Evolutionary conservation across 1,284 basidiomycete genomes (phyloP).

Genomic region (Rhizoctonia solani): DNA sequence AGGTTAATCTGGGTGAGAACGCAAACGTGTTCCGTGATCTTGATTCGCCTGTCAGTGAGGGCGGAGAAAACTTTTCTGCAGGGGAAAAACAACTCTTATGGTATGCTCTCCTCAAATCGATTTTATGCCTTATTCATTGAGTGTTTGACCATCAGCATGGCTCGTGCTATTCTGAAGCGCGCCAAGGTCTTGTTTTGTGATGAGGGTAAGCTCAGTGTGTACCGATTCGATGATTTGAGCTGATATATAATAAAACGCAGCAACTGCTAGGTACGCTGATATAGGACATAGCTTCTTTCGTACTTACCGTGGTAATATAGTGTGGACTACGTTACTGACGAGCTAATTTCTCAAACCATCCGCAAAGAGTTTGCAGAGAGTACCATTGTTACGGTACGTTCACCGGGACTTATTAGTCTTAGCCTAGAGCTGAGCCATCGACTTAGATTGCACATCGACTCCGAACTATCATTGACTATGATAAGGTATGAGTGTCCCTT

Average conservation of each 20-base stretch:
- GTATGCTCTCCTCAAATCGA: slow-evolving; percentile 37
- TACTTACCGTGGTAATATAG: slow-evolving; percentile 45
- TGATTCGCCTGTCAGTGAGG: slow-evolving; percentile 81
- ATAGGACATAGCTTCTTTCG: slow-evolving; percentile 20
- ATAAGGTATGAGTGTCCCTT: slow-evolving; percentile 49
- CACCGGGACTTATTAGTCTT: neutral
- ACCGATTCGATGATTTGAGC: slow-evolving; percentile 26
- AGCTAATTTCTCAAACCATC: slow-evolving; percentile 73
- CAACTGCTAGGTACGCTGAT: slow-evolving; percentile 62
- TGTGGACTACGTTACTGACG: slow-evolving; percentile 78
- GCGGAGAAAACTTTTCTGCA: slow-evolving; percentile 92
- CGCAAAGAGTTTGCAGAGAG: slow-evolving; percentile 66
- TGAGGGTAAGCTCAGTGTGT: slow-evolving; percentile 51
- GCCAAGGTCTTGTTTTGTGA: slow-evolving; percentile 82
- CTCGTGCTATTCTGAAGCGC: slow-evolving; percentile 75
- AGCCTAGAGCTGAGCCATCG: neutral
- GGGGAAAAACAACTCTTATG: slow-evolving; percentile 84
- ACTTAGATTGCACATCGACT: slow-evolving; percentile 65
- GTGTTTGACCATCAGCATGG: slow-evolving; percentile 58
- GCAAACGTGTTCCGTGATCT: slow-evolving; percentile 85
- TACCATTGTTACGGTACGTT: slow-evolving; percentile 53
- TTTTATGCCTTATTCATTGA: neutral
- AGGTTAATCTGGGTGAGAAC: slow-evolving; percentile 61
- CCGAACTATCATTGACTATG: slow-evolving; percentile 65
- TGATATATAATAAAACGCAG: slow-evolving; percentile 44